Evolutionary conservation across 805 yeast genomes (phyloP).

Genomic region (Nakazawaea wyomingensis): DNA sequence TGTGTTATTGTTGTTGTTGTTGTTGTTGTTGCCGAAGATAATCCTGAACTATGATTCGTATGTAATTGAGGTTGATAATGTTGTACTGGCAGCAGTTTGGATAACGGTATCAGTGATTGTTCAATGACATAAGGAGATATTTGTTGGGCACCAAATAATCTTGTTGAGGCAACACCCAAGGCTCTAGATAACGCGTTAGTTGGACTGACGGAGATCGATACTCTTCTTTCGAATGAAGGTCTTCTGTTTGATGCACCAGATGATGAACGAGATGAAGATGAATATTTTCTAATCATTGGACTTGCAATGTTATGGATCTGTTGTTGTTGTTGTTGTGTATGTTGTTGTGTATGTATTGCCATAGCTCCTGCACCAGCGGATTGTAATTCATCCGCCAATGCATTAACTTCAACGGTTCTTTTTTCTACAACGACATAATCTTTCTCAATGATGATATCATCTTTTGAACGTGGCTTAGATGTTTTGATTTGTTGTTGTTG

Average conservation of each 20-base stretch:
- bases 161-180: conserved; percentile 74
- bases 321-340: no score
- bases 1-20: no score
- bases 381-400: conserved; percentile 89
- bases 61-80: conserved; percentile 21
- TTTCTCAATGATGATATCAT: conserved; percentile 56
- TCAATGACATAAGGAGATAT: conserved; percentile 12
- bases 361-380: conserved; percentile 51
- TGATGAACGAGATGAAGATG: conserved; percentile 39
- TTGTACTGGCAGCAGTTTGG: conserved; percentile 13
- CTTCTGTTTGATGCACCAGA: conserved; percentile 48
- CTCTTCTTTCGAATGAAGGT: conserved; percentile 59
- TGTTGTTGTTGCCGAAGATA: conserved; percentile 27
- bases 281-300: conserved; percentile 28
- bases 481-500: background rate
- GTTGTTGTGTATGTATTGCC: conserved; percentile 22
- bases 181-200: conserved; percentile 88
- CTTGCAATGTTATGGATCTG: no score
- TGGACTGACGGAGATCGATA: conserved; percentile 70
- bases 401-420: conserved; percentile 90
- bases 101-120: background rate
- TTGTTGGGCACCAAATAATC: conserved; percentile 60
- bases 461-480: conserved; percentile 14
- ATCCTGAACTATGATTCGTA: conserved; percentile 17
- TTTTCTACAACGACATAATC: conserved; percentile 95